Evolutionary conservation across 306 rosid genomes (phyloP), one percentile per base, ranked within the genome.

Genomic region (Quercus cerris): DNA sequence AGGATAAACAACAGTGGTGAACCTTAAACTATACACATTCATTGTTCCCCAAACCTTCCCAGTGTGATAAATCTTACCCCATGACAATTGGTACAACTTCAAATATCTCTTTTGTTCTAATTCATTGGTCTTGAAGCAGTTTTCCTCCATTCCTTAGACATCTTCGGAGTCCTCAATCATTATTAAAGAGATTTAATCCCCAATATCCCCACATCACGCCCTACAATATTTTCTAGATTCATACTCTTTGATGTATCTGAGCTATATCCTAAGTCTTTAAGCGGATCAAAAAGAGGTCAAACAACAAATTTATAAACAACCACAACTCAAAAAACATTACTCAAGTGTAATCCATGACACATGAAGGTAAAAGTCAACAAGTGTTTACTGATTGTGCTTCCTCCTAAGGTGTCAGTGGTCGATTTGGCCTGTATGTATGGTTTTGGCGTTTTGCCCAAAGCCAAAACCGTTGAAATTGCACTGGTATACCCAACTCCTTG

Each of bases 391-490:
- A 79, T 84, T 79, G 90, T 49, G 78, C 62, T 84, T 84, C 88
- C 73, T 84, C 88, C 73, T 59, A 10, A 14, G 82, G 77, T 41
- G 83, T 85, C 85, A 82, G 59, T 77, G 86, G 90, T 33, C 86
- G 84, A 51, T 77, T 77, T 28, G 88, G 90, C 41, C 90, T 82
- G 73, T 84, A 84, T 31, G 90, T 84, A 75, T 81, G 81, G 56
- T 87, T 87, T 63, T 84, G 86, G 19, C 90, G 86, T 71, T 80
- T 80, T 51, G 86, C 88, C 90, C 90, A 87, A 56, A 84, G 19
- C 90, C 90, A 84, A 68, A 82, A 84, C 4, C 90, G 84, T 71
- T 79, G 88, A 75, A 79, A 74, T 78, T 82, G 86, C 80, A 82
- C 76, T 27, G 88, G 88, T 62, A 87, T 71, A n/a, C 85, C 88